A percentile compares a stretch with the other conserved stretches of the same genome.
Conservation (phyloP, 2,329 filamentous ascomycete genomes). For the Volutella citrinella region DNA sequence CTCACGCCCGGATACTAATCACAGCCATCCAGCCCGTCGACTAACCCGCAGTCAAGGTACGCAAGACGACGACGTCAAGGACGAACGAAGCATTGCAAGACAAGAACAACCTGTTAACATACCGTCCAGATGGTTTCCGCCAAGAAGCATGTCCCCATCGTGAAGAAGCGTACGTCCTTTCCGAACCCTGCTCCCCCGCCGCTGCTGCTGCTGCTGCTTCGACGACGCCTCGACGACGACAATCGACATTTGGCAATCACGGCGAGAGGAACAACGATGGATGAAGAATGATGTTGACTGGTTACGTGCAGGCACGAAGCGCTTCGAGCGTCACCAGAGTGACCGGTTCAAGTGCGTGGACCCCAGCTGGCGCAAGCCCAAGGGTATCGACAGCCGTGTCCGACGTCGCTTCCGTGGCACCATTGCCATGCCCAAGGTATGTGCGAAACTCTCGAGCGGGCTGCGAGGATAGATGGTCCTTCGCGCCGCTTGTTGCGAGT, state of each 20-base stretch:
- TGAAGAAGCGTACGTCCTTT: constrained; percentile 95
- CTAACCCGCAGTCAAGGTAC: constrained; percentile 42
- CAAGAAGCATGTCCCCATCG: constrained; percentile 99
- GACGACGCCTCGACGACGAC: constrained; percentile 16
- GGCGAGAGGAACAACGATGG: constrained; percentile 3
- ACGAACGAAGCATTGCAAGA: no score
- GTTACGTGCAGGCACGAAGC: constrained; percentile 71
- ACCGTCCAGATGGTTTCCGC: constrained; percentile 99
- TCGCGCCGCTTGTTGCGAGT: no score
- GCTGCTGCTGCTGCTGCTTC: constrained; percentile 10
- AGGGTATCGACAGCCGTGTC: constrained; percentile 99
- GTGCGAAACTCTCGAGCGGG: constrained; percentile 43
- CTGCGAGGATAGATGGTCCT: no score
- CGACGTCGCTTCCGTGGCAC: constrained; percentile 96
- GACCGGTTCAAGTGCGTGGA: constrained; percentile 94
- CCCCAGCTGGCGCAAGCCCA: constrained; percentile 96
- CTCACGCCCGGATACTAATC: constrained; percentile 33
- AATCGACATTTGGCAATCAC: constrained; percentile 4
- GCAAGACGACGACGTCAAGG: constrained; percentile 14
- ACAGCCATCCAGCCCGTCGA: constrained; percentile 33
- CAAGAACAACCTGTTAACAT: no score
- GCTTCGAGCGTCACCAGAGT: constrained; percentile 96
- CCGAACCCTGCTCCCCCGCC: constrained; percentile 6
- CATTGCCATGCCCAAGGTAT: constrained; percentile 96
- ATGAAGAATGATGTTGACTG: constrained; percentile 35